phyloP scores from a whole-genome alignment of 345 rosid species.

The Geranium rotundifolium region DNA sequence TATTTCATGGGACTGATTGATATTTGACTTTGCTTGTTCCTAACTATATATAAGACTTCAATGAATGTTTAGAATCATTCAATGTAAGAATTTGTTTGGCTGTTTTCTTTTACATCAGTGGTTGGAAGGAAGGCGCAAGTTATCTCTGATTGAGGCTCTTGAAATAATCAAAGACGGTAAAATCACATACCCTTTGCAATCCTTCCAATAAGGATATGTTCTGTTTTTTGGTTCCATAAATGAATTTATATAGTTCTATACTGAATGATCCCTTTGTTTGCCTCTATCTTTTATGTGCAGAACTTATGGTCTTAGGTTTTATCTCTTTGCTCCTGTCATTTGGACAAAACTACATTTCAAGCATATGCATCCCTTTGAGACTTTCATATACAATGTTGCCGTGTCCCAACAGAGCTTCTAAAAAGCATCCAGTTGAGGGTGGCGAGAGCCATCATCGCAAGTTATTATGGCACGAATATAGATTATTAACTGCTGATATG shows the following conservation, averaged over 20 bases:
- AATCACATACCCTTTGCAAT: not conserved
- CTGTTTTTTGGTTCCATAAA: not conserved
- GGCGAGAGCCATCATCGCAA: slow-evolving; percentile 21
- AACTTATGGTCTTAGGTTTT: slow-evolving; percentile 93
- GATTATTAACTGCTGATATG: slow-evolving; percentile 32
- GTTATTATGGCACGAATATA: slow-evolving; percentile 30
- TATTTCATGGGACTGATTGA: no score
- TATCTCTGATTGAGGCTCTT: slow-evolving; percentile 71
- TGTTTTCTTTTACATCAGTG: not conserved
- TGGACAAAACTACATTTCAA: slow-evolving; percentile 62
- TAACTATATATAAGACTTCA: no score
- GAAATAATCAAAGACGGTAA: slow-evolving; percentile 73
- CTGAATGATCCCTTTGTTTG: not conserved
- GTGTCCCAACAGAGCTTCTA: slow-evolving; percentile 20
- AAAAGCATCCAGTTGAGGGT: not conserved
- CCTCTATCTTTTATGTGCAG: slow-evolving; percentile 24
- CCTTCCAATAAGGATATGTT: not conserved
- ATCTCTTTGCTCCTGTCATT: slow-evolving; percentile 75
- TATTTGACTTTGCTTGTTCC: no score
- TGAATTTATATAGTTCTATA: not conserved
- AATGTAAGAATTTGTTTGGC: not conserved
- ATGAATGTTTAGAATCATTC: no score
- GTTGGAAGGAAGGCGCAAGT: slow-evolving; percentile 23
- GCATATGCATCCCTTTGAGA: slow-evolving; percentile 41
- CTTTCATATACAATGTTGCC: slow-evolving; percentile 71